Base-by-base conservation (phyloP, 306 rosid genomes). In the Gillenia trifoliata region DNA sequence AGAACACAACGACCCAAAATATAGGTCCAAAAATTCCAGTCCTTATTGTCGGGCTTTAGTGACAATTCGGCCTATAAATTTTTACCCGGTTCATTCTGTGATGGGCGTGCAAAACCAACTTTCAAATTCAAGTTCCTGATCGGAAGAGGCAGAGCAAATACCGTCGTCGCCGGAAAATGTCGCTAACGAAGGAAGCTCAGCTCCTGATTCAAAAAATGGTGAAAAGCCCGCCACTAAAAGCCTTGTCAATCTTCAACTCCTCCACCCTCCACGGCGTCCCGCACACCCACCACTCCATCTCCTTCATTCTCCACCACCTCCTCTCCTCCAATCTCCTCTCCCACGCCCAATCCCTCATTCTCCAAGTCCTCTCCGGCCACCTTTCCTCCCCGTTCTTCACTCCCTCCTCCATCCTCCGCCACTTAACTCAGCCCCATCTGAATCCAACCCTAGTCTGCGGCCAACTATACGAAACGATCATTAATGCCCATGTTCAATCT, bases 131-230 rank as follows among this genome's bases (percentile, higher is more conserved):
- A 9, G 61, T 22, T 22, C 61, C 61, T 55, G 10, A 22, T 25
- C 12, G 25, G 29, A 2, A 0, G 8, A 13, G 19, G 0, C 13
- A 4, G 29, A 36, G 6, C 6, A 33, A 1, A 17, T 4, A 19
- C 1, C 6, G 36, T 10, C 25, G 15, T 6, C 0, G 17, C 47
- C 11, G 26, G n/a, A 64, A 72, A 81, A 87, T 91, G 91, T 57
- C 80, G 12, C 83, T 68, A 52, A 57, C 70, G 47, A 74, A 36
- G 15, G 85, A 80, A 71, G 77, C 79, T 61, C 81, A 87, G 60
- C 20, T 86, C 66, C 88, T 91, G 10, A 78, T 91, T 47, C 89
- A 74, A 23, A 89, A 85, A 75, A 87, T 91, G 92, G 88, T 85
- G 72, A 91, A 91, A 70, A 65, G 64, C 22, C 88, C 91, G 52